phyloP scores from a whole-genome alignment of 768 basidiomycete species.

The Pleurotus salmoneostramineus region DNA sequence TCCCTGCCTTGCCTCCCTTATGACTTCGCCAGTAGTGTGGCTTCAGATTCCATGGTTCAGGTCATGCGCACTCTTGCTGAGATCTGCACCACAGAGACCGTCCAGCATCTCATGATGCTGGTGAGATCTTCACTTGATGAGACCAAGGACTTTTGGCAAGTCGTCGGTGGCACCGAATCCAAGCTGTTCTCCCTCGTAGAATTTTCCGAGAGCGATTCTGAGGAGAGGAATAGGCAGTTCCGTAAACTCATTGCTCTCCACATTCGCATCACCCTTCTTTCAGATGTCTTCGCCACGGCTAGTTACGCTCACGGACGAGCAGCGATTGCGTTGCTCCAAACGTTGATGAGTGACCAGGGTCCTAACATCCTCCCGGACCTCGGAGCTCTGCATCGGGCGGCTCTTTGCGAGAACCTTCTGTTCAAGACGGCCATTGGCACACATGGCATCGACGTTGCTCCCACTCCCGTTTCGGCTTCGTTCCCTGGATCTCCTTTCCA shows the following conservation, averaged over 20 bases:
- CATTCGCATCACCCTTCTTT: constrained; percentile 76
- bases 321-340: constrained; percentile 70
- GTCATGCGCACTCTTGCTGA: constrained; percentile 89
- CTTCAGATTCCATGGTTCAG: constrained; percentile 84
- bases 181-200: constrained; percentile 67
- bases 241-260: constrained; percentile 71
- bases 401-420: constrained; percentile 83
- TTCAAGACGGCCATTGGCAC: constrained; percentile 57
- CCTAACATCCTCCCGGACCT: constrained; percentile 66
- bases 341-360: constrained; percentile 61
- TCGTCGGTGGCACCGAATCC: constrained; percentile 41
- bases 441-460: constrained; percentile 49
- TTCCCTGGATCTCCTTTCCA: constrained; percentile 45
- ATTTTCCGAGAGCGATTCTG: constrained; percentile 17
- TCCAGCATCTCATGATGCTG: constrained; percentile 64
- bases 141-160: constrained; percentile 70
- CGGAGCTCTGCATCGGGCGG: constrained; percentile 76
- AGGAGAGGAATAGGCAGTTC: constrained; percentile 58
- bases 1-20: constrained; percentile 85
- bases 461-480: constrained; percentile 40
- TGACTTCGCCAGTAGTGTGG: constrained; percentile 80
- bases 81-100: constrained; percentile 72
- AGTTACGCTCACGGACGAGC: constrained; percentile 80
- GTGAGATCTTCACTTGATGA: constrained; percentile 67
- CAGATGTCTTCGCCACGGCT: constrained; percentile 82